Percentiles rank a stretch among this genome's conserved stretches.
Conservation (phyloP, 176 grass and related monocot genomes). For the Ananas comosus region DNA sequence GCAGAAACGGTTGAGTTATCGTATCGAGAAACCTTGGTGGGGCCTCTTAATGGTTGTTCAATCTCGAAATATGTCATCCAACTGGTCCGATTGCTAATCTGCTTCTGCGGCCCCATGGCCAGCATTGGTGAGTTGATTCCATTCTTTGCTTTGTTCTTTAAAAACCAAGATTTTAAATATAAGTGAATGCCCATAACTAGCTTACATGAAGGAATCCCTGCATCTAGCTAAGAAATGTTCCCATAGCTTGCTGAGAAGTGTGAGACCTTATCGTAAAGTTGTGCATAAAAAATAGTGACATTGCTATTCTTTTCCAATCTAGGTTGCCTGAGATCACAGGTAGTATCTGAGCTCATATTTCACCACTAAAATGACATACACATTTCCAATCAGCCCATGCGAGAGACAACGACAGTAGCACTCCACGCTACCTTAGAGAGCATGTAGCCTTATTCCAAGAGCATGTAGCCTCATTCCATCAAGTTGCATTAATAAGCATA, state of each 20-base stretch:
- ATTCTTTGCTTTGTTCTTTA: constrained; percentile 63
- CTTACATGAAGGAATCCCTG: constrained; percentile 56
- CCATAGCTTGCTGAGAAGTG: constrained; percentile 74
- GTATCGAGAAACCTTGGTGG: constrained; percentile 16
- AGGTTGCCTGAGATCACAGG: constrained; percentile 40
- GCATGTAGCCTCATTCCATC: no score
- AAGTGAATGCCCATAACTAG: constrained; percentile 63
- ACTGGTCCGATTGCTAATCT: constrained; percentile 56
- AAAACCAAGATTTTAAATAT: constrained; percentile 57
- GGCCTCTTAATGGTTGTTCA: constrained; percentile 23
- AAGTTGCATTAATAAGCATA: no score
- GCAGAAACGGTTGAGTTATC: constrained; percentile 47
- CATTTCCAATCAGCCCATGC: no score
- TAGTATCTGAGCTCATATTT: no score
- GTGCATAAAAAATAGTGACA: constrained; percentile 33
- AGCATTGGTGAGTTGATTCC: constrained; percentile 40
- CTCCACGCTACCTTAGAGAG: no score
- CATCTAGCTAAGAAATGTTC: constrained; percentile 63
- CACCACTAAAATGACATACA: no score
- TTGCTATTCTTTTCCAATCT: constrained; percentile 47
- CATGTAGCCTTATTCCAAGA: no score
- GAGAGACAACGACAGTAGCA: no score
- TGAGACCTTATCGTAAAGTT: constrained; percentile 49
- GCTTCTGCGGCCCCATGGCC: constrained; percentile 50
- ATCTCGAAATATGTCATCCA: constrained; percentile 55